phyloP scores from a whole-genome alignment of 495 filamentous ascomycete species.

The Neurospora sp. region DNA sequence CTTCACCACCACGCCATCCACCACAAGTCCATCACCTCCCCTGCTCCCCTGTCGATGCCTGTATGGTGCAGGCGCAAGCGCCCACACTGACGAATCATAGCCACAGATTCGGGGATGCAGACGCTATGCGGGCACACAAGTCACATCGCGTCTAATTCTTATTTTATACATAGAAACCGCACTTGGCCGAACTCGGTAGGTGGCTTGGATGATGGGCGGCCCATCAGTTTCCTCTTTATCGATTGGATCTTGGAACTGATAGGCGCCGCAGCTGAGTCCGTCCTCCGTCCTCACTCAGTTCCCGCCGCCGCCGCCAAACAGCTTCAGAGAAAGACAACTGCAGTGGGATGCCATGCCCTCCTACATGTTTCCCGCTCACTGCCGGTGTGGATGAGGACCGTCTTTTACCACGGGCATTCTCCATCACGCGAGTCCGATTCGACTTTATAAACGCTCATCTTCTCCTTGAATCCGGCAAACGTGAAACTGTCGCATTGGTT shows the following conservation, averaged over 20 bases:
- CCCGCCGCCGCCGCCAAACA: background rate
- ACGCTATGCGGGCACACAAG: conserved; percentile 14
- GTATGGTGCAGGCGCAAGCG: conserved; percentile 26
- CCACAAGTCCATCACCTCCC: background rate
- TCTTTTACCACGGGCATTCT: background rate
- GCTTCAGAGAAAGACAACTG: background rate
- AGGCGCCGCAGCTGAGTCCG: background rate
- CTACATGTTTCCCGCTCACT: too few relatives aligned
- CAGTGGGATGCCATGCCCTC: too few relatives aligned
- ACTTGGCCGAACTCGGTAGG: background rate
- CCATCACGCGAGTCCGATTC: too few relatives aligned
- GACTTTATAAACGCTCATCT: background rate
- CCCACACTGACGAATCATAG: conserved; percentile 13
- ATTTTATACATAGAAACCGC: background rate
- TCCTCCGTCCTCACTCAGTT: background rate
- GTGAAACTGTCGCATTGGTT: background rate
- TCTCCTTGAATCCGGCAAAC: background rate
- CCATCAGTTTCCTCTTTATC: background rate
- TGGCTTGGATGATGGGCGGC: background rate
- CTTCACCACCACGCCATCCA: background rate
- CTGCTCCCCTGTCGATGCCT: conserved; percentile 3
- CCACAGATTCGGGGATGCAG: background rate
- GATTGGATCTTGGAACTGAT: background rate
- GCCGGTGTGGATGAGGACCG: background rate
- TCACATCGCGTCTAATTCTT: conserved; percentile 28